A percentile compares a stretch with the other conserved stretches of the same genome.
Conservation (phyloP, 2,329 filamentous ascomycete species). For the Fusarium abutilonis region DNA sequence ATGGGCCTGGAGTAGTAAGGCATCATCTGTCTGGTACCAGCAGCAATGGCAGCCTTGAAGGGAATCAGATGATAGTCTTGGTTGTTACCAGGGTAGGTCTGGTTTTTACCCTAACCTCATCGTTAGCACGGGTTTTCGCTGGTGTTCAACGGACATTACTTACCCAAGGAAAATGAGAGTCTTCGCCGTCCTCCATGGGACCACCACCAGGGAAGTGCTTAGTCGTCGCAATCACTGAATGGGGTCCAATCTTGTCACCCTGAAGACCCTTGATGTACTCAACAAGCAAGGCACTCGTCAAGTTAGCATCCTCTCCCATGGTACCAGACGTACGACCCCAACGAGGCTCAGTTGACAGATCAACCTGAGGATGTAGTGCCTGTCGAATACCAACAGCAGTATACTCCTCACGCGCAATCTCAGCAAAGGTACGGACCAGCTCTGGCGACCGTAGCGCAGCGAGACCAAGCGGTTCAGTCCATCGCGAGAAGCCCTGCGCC, state of each 20-base stretch:
- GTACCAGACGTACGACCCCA: conserved; percentile 59
- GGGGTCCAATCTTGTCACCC: conserved; percentile 54
- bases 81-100: conserved; percentile 60
- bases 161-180: conserved; percentile 59
- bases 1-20: conserved; percentile 61
- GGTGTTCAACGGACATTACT: accelerated
- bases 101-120: conserved; percentile 57
- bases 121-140: conserved; percentile 40
- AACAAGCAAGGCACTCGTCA: conserved; percentile 51
- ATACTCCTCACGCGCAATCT: conserved; percentile 60
- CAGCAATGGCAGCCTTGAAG: conserved; percentile 61
- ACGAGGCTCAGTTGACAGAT: conserved; percentile 61
- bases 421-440: conserved; percentile 58
- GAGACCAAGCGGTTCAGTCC: conserved; percentile 62
- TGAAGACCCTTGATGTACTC: conserved; percentile 61
- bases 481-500: conserved; percentile 58
- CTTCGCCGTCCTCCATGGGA: conserved; percentile 59
- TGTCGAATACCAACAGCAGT: conserved; percentile 55
- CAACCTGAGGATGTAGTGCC: conserved; percentile 61
- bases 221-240: conserved; percentile 59
- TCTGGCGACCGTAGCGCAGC: conserved; percentile 58
- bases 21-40: conserved; percentile 62
- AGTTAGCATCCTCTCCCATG: conserved; percentile 60
- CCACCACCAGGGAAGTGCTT: conserved; percentile 66
- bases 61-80: conserved; percentile 61